phyloP scores from a whole-genome alignment of 306 rosid species.

The Vachellia pachyceras region DNA sequence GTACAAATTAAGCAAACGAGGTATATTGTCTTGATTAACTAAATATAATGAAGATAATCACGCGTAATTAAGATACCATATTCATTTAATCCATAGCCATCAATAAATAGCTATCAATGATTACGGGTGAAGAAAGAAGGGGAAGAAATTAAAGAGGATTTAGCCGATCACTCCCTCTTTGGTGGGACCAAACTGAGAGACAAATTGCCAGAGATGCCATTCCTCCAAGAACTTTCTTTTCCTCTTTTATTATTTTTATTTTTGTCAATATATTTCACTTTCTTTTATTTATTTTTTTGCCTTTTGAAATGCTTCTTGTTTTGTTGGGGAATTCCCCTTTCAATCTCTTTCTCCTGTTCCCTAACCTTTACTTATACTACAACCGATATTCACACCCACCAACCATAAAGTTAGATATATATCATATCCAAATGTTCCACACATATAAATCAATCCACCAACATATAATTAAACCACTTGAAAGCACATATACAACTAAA shows the following conservation, averaged over 20 bases:
- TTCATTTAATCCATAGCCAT: not conserved
- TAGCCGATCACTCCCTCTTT: not conserved
- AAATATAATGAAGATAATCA: slow-evolving; percentile 54
- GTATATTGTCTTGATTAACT: slow-evolving; percentile 14
- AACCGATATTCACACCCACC: slow-evolving; percentile 27
- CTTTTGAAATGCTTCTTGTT: slow-evolving; percentile 50
- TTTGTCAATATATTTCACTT: too few species aligned
- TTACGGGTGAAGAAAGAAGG: not conserved
- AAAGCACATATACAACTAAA: not conserved
- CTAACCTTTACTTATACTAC: slow-evolving; percentile 23
- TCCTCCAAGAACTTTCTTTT: slow-evolving; percentile 1
- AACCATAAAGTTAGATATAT: not conserved
- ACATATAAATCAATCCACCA: not conserved
- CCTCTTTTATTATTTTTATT: slow-evolving; percentile 44
- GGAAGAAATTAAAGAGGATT: not conserved
- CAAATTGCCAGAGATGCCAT: not conserved
- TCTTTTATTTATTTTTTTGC: too few species aligned
- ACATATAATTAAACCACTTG: not conserved
- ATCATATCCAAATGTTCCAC: slow-evolving; percentile 14
- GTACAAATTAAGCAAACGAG: slow-evolving; percentile 45
- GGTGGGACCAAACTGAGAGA: not conserved
- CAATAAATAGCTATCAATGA: not conserved
- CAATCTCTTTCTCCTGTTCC: slow-evolving; percentile 36
- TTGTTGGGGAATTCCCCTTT: slow-evolving; percentile 51
- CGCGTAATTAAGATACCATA: not conserved